These are phyloP conservation scores for Lathyrus sativus DNA, from an alignment of 306 rosid species.

Conservation along the genomic window DNA sequence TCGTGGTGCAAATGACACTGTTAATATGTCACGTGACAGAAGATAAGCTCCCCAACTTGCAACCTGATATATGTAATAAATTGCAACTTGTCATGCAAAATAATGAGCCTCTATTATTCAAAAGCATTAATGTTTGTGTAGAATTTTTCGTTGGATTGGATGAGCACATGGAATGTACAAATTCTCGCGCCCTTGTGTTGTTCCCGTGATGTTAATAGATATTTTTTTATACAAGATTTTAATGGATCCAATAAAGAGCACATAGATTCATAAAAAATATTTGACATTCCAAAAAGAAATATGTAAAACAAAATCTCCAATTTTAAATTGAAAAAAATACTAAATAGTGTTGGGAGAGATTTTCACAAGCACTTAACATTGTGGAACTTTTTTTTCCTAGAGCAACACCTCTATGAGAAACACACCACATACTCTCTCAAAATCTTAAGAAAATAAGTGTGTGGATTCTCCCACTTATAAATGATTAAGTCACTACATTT, in stretches of 20 bases:
- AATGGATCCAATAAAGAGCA: neutral
- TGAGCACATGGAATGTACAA: neutral
- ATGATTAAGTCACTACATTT: no score
- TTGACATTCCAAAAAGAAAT: neutral
- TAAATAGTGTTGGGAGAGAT: no score
- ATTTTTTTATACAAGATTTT: neutral
- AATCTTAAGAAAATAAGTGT: no score
- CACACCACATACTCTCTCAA: no score
- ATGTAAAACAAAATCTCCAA: neutral
- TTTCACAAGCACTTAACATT: no score
- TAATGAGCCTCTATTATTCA: neutral
- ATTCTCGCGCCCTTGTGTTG: slow-evolving; percentile 7
- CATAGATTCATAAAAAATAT: neutral
- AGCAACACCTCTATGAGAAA: no score
- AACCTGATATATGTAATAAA: slow-evolving; percentile 52
- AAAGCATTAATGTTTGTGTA: neutral
- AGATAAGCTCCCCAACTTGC: slow-evolving; percentile 98
- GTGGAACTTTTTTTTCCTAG: no score
- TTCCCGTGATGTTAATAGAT: slow-evolving; percentile 9
- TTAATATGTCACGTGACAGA: slow-evolving; percentile 68
- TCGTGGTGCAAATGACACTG: slow-evolving; percentile 93
- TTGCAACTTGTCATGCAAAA: slow-evolving; percentile 9
- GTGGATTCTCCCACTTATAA: no score
- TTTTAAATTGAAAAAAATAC: neutral
- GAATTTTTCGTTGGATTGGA: neutral